Evolutionary conservation across 176 grass and related monocot genomes (phyloP).

Genomic region (Eleusine indica): DNA sequence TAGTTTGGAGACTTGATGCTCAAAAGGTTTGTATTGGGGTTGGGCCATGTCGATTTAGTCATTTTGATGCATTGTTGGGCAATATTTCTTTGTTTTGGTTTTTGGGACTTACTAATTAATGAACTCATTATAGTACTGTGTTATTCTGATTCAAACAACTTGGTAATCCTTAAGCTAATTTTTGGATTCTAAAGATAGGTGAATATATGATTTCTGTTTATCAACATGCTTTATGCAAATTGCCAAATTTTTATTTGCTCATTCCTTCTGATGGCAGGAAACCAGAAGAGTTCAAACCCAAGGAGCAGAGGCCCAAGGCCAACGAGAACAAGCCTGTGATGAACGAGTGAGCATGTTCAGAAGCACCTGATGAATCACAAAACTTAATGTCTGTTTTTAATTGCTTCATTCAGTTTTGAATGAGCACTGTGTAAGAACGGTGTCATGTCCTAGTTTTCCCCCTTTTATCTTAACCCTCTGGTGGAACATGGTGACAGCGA

Average conservation of each 20-base stretch:
- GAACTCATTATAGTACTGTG: neutral
- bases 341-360: slow-evolving; percentile 54
- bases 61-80: neutral
- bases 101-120: neutral
- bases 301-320: slow-evolving; percentile 76
- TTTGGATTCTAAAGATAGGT: neutral
- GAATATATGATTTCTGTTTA: neutral
- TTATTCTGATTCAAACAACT: neutral
- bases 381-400: neutral
- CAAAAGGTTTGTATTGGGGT: neutral
- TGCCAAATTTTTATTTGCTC: neutral
- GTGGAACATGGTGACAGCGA: slow-evolving; percentile 4
- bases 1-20: too few relatives aligned
- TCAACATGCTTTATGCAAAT: neutral
- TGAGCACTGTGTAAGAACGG: neutral
- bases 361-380: neutral
- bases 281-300: slow-evolving; percentile 74
- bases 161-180: rapidly evolving
- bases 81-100: neutral
- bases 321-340: slow-evolving; percentile 81
- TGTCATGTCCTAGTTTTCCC: neutral
- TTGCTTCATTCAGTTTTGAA: slow-evolving; percentile 17
- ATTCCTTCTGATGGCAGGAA: slow-evolving; percentile 32
- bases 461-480: neutral
- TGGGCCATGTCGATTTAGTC: too few relatives aligned